phyloP scores from a whole-genome alignment of 2,329 filamentous ascomycete species.

The Colletotrichum brevisporum region DNA sequence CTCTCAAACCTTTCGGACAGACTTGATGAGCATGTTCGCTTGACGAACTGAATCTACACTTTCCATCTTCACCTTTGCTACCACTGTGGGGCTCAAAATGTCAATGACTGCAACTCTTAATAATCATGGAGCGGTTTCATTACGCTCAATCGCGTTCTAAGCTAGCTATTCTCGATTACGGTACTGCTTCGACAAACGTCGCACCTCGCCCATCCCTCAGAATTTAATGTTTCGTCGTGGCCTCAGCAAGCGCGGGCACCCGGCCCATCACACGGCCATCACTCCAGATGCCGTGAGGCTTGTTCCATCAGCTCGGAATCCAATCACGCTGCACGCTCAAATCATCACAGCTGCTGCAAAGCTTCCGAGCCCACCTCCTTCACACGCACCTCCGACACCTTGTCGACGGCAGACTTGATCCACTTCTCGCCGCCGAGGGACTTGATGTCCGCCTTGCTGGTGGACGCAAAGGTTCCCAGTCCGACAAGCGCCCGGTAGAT shows the following conservation, averaged over 20 bases:
- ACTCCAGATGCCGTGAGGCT: background rate
- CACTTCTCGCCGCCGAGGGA: conserved; percentile 57
- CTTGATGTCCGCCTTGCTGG: conserved; percentile 60
- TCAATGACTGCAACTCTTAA: background rate
- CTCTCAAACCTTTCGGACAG: background rate
- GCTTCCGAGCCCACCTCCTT: conserved; percentile 64
- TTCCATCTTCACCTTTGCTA: background rate
- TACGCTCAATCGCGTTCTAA: conserved; percentile 28
- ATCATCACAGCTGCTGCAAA: conserved; percentile 50
- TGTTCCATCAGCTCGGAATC: background rate
- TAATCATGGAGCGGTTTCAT: conserved; percentile 31
- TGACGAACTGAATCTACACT: background rate
- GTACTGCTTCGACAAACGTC: conserved; percentile 7
- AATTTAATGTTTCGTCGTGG: conserved; percentile 9
- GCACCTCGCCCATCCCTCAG: background rate
- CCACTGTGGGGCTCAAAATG: background rate
- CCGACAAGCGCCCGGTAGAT: conserved; percentile 87
- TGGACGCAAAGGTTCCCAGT: conserved; percentile 81
- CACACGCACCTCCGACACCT: conserved; percentile 62
- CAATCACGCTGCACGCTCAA: background rate
- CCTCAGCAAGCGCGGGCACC: conserved; percentile 30
- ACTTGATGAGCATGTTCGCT: background rate
- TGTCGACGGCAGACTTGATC: conserved; percentile 60
- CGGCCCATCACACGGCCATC: conserved; percentile 26
- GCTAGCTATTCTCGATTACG: conserved; percentile 24